phyloP scores from a whole-genome alignment of 768 basidiomycete genomes.

The Gelatoporia subvermispora region DNA sequence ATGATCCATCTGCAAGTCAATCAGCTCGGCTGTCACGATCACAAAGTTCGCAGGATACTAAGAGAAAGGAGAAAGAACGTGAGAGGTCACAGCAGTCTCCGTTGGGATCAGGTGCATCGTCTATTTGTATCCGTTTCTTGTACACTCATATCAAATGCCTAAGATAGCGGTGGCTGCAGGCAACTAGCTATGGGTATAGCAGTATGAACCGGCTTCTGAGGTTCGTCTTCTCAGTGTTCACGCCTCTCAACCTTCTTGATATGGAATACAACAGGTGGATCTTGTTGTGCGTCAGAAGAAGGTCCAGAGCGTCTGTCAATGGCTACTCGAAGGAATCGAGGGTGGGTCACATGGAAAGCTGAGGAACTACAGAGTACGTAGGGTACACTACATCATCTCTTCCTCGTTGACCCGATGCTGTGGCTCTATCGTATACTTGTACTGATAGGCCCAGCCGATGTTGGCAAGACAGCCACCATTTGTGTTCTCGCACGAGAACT shows the following conservation, averaged over 20 bases:
- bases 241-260: background rate
- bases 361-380: conserved; percentile 70
- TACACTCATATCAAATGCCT: too few species aligned
- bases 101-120: background rate
- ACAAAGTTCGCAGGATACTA: conserved; percentile 1
- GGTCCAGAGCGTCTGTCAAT: conserved; percentile 72
- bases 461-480: conserved; percentile 85
- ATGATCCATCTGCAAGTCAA: conserved; percentile 13
- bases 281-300: conserved; percentile 78
- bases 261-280: conserved; percentile 43
- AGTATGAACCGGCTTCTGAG: conserved; percentile 25
- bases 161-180: background rate
- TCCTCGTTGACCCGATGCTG: background rate
- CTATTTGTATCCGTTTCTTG: too few species aligned
- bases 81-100: background rate
- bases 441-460: conserved; percentile 85
- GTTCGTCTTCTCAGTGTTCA: conserved; percentile 10
- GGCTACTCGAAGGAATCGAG: conserved; percentile 69
- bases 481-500: conserved; percentile 71
- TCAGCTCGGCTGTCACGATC: conserved; percentile 1
- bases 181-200: conserved; percentile 28
- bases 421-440: conserved; percentile 68
- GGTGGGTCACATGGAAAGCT: conserved; percentile 61
- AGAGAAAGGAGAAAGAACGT: conserved; percentile 21
- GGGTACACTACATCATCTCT: background rate